Evolutionary conservation across 2,329 filamentous ascomycete genomes (phyloP), one percentile per base, ranked within the genome.

Genomic region (Alternaria sp.): DNA sequence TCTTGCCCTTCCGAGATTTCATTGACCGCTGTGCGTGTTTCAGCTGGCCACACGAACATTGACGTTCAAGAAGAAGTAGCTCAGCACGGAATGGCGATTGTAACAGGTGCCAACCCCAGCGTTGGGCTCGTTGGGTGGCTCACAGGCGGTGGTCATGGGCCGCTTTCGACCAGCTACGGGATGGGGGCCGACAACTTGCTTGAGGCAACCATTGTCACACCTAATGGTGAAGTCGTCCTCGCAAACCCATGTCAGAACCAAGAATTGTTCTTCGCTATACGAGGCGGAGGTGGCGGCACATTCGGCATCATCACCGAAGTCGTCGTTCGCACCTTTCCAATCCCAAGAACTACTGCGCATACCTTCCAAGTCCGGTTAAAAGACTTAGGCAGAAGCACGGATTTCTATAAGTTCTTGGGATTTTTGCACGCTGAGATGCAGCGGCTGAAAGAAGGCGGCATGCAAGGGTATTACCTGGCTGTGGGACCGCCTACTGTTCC

Each of bases 71-170:
- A 58, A 17, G 65, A 60, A 36, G 47, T 75, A 10, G 67, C 49
- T 19, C 19, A 15, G 9, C 40, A 69, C 26, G 51, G 51, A 21
- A 51, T 45, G 3, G 62, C 73, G 11, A 51, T 73, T 7, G 71
- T 73, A 8, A 71, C 69, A 7, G 73, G 73, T 7, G 63, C 65
- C 13, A 73, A 74, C 30, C 70, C 70, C 4, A 65, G 69, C 21
- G 81, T 83, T 0, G 81, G 81, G 6, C 70, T 83, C 2, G 70
- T 79, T 5, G 81, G 81, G 0, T 83, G 81, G 68, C 65, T 78
- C 2, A 69, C 81, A 0, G 80, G 81, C 1, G 80, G 79, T 6
- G 81, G 81, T 1, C 74, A 81, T 19, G 75, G 79, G 0, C 69
- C 71, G 0, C 79, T 83, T 12, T 79, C 80, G 0, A 67, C 73